phyloP scores from a whole-genome alignment of 768 basidiomycete species.

The Rhizopogon sp. region DNA sequence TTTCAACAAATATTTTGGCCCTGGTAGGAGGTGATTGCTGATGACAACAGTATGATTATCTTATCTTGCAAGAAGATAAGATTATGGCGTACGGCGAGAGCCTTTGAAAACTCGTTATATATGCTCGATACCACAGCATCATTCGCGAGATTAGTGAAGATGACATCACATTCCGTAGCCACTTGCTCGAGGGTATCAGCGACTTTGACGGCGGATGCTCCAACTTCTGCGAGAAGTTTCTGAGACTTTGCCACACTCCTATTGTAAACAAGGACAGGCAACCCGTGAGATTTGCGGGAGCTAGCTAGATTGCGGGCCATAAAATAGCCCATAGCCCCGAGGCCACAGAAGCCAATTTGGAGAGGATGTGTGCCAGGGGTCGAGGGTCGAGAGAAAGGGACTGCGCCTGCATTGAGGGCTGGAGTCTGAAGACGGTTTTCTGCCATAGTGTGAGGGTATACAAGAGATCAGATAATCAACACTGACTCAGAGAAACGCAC shows the following conservation, averaged over 20 bases:
- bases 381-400: slow-evolving; percentile 57
- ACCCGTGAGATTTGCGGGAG: slow-evolving; percentile 35
- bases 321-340: slow-evolving; percentile 66
- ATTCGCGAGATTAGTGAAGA: slow-evolving; percentile 68
- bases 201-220: slow-evolving; percentile 46
- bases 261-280: slow-evolving; percentile 72
- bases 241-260: slow-evolving; percentile 60
- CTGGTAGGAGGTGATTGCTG: slow-evolving; percentile 38
- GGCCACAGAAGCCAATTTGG: slow-evolving; percentile 41
- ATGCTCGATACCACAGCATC: slow-evolving; percentile 66
- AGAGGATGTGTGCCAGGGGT: slow-evolving; percentile 39
- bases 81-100: slow-evolving; percentile 43
- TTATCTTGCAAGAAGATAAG: not conserved
- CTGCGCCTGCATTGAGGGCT: slow-evolving; percentile 9
- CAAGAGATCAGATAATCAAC: not conserved
- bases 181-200: slow-evolving; percentile 56
- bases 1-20: slow-evolving; percentile 80
- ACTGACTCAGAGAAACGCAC: not conserved
- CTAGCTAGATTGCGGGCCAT: slow-evolving; percentile 82
- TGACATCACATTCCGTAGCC: slow-evolving; percentile 63
- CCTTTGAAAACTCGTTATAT: slow-evolving; percentile 55
- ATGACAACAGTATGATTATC: slow-evolving; percentile 6
- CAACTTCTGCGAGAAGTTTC: slow-evolving; percentile 51
- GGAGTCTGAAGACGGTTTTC: slow-evolving; percentile 2
- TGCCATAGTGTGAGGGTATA: slow-evolving; percentile 3